A percentile compares a stretch with the other conserved stretches of the same genome.
Evolutionary conservation across 23 red algal genomes (phyloP).

Genomic region (Gracilaria vermiculophylla): DNA sequence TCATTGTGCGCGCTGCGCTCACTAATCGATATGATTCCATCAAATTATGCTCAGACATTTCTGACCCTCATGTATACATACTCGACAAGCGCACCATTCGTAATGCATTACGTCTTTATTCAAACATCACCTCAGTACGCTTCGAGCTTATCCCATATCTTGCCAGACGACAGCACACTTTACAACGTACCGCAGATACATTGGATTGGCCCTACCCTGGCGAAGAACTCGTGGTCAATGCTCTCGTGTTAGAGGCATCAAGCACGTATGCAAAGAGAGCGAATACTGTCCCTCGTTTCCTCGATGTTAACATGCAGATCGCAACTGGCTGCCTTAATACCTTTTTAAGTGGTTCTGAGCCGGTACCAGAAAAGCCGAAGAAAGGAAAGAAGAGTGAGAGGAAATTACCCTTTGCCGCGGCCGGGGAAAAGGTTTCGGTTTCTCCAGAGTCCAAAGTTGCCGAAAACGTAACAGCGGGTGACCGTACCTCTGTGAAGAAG

Average conservation of each 20-base stretch:
- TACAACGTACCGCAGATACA: neutral
- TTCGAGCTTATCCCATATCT: conserved; percentile 62
- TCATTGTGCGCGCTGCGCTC: conserved; percentile 17
- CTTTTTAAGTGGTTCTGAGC: neutral
- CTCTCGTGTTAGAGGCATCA: neutral
- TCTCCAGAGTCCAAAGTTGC: conserved; percentile 43
- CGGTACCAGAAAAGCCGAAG: conserved; percentile 1
- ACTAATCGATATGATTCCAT: conserved; percentile 26
- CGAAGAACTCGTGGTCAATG: conserved; percentile 30
- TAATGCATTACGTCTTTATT: neutral
- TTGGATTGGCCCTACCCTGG: conserved; percentile 5
- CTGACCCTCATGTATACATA: conserved; percentile 56
- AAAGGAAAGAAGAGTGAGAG: conserved; percentile 23
- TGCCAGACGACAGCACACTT: conserved; percentile 43
- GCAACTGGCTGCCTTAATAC: conserved; percentile 5
- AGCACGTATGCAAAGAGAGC: conserved; percentile 26
- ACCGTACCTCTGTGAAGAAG: conserved; percentile 65
- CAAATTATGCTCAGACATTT: conserved; percentile 31
- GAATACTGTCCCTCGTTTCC: conserved; percentile 31
- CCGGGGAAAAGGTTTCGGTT: conserved; percentile 36
- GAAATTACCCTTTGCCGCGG: neutral
- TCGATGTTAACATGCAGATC: neutral
- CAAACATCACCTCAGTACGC: conserved; percentile 42
- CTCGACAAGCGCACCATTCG: conserved; percentile 13
- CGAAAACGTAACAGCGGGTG: conserved; percentile 1